Base-by-base conservation (phyloP, 129 eudicot species). In the Tagetes patula region DNA sequence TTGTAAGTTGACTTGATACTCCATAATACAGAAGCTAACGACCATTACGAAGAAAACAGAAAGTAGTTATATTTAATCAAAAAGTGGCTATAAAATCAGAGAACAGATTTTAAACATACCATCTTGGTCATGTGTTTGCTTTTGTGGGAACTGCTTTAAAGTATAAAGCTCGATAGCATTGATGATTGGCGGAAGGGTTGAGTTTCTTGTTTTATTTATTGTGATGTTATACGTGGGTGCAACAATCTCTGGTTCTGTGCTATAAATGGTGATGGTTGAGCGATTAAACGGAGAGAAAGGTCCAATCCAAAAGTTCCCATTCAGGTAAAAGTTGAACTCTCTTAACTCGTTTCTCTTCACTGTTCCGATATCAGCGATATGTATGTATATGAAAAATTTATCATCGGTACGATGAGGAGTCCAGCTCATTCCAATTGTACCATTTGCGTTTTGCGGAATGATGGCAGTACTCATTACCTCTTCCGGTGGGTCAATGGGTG, bases 171-270 rank as follows among this genome's bases (percentile, higher is more conserved):
- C 93, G 3, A 80, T 30, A 61, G 89, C 93, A 4, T 80, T 87
- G 45, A 82, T 67, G 70, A 84, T 73, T 20, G 92, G 86, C 1
- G 83, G 87, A 73, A 79, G 84, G 8, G 82, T 87, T 50, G 92
- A 82, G 20, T 67, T 73, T 8, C 40, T 10, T 0, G 89, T 76
- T 75, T 65, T 73, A 11, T 65, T 71, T 13, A 87, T 33, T 1
- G 56, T 12, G 48, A 84, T 49, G 33, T 10, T 27, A 50, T 79
- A 82, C 6, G 34, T 37, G n/a, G 86, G 62, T 45, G 47, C 13
- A 3, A 66, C 72, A 2, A 10, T 63, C 67, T 49, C 42, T 0
- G 84, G 83, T 8, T 40, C 27, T 0, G 52, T 6, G 68, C 69
- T 72, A 56, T 40, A 73, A 2, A 72, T 49, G 8, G 81, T 48